Percentiles rank a stretch among this genome's conserved stretches.
Evolutionary conservation across 108 stramenopile species (phyloP).

Genomic region (Pseudonitzschia multistriata): DNA sequence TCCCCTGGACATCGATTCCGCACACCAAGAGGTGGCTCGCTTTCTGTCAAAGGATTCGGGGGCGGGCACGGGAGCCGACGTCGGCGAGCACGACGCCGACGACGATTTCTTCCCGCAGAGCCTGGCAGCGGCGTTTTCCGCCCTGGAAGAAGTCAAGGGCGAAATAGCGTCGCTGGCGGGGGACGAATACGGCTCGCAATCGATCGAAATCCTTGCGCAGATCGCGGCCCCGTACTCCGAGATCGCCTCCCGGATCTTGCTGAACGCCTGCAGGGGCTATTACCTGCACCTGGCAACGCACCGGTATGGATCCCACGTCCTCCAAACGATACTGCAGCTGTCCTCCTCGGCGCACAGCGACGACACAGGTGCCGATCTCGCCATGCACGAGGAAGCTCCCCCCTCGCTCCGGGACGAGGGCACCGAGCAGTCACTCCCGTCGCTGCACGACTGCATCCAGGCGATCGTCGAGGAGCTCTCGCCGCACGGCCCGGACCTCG

Average conservation of each 20-base stretch:
- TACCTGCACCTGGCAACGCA: constrained; percentile 74
- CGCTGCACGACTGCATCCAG: constrained; percentile 45
- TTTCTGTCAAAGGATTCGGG: constrained; percentile 31
- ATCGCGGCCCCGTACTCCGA: constrained; percentile 64
- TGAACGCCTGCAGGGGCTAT: constrained; percentile 59
- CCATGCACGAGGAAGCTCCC: constrained; percentile 52
- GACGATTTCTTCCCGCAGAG: constrained; percentile 60
- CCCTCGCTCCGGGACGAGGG: constrained; percentile 19
- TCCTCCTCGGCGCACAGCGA: constrained; percentile 3
- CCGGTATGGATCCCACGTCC: constrained; percentile 83
- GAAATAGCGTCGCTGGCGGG: constrained; percentile 83
- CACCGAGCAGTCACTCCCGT: constrained; percentile 32
- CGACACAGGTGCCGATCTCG: constrained; percentile 39
- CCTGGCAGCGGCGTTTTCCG: constrained; percentile 66
- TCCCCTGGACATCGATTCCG: constrained; percentile 61
- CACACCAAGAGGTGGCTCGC: constrained; percentile 49
- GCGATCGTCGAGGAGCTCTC: constrained; percentile 57
- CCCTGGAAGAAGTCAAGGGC: constrained; percentile 68
- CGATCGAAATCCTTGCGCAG: constrained; percentile 64
- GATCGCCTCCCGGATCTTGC: constrained; percentile 53
- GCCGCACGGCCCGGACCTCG: constrained; percentile 54
- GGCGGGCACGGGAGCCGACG: constrained; percentile 1
- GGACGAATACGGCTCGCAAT: constrained; percentile 68
- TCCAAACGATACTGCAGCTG: constrained; percentile 71
- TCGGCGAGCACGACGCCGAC: constrained; percentile 2